phyloP scores from a whole-genome alignment of 2,329 filamentous ascomycete species.

The Didymellaceae sp. region DNA sequence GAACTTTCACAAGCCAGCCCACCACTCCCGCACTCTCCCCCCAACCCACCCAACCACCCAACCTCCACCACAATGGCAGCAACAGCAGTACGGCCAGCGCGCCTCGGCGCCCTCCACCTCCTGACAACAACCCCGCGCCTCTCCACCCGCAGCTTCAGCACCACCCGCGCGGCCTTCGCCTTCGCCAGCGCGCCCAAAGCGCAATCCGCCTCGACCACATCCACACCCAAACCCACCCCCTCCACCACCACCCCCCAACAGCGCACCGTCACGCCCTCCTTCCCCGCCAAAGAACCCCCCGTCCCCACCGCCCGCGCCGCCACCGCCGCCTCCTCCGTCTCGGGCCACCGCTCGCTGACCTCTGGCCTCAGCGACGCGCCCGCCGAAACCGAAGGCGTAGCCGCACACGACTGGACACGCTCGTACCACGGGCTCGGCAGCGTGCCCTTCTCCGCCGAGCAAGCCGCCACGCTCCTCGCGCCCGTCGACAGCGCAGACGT shows the following conservation, averaged over 20 bases:
- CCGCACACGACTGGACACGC: conserved; percentile 77
- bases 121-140: conserved; percentile 25
- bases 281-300: conserved; percentile 42
- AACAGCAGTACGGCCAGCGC: conserved; percentile 25
- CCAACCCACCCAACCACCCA: no score
- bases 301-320: conserved; percentile 41
- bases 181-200: conserved; percentile 31
- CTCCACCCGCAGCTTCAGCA: conserved; percentile 30
- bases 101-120: conserved; percentile 29
- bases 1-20: neutral
- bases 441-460: conserved; percentile 73
- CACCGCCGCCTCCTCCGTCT: conserved; percentile 33
- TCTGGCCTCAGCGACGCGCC: conserved; percentile 58
- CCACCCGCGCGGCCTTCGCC: conserved; percentile 30
- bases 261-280: conserved; percentile 37
- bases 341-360: conserved; percentile 52
- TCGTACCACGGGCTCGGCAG: conserved; percentile 82
- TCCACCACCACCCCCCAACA: conserved; percentile 21
- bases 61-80: conserved; percentile 28
- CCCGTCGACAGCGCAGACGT: conserved; percentile 76
- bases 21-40: neutral
- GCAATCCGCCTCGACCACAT: conserved; percentile 20
- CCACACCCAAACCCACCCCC: conserved; percentile 12
- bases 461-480: conserved; percentile 70
- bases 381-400: conserved; percentile 56